These are phyloP conservation scores for Rhytidiadelphus loreus DNA, from an alignment of 225 moss, liverwort and hornwort species.

Conservation along the genomic window DNA sequence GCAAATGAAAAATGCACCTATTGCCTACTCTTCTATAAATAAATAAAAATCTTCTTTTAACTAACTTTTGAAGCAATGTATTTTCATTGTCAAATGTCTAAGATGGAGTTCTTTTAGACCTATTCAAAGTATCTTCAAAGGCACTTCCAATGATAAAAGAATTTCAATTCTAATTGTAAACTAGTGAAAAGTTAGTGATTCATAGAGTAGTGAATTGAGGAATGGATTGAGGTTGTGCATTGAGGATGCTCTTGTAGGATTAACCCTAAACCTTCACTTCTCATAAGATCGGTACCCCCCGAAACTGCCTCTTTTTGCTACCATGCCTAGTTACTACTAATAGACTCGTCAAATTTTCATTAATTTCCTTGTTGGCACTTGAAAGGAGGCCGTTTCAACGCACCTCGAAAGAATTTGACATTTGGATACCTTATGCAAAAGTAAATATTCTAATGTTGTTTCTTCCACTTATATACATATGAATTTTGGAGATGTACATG, in stretches of 20 bases:
- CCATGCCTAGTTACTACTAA: fast-evolving
- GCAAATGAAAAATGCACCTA: neutral
- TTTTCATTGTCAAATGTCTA: neutral
- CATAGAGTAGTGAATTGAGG: fast-evolving
- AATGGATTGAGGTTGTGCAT: neutral
- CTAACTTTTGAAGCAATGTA: no score
- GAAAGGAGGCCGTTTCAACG: neutral
- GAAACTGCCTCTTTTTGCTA: fast-evolving
- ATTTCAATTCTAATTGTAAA: neutral
- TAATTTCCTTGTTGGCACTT: no score
- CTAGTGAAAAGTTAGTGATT: fast-evolving
- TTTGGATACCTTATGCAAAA: neutral
- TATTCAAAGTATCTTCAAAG: neutral
- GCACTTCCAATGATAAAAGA: fast-evolving
- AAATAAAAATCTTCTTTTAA: neutral
- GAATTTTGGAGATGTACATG: neutral
- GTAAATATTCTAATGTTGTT: fast-evolving
- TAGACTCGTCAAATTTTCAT: neutral
- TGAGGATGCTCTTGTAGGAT: fast-evolving
- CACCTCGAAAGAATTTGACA: fast-evolving
- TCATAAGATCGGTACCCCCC: fast-evolving
- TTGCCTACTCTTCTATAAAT: fast-evolving
- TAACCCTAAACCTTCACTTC: neutral
- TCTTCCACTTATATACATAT: fast-evolving
- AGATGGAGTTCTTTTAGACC: no score